Evolutionary conservation across 2,329 filamentous ascomycete species (phyloP).

Genomic region (Cladosporium cucumerinum): DNA sequence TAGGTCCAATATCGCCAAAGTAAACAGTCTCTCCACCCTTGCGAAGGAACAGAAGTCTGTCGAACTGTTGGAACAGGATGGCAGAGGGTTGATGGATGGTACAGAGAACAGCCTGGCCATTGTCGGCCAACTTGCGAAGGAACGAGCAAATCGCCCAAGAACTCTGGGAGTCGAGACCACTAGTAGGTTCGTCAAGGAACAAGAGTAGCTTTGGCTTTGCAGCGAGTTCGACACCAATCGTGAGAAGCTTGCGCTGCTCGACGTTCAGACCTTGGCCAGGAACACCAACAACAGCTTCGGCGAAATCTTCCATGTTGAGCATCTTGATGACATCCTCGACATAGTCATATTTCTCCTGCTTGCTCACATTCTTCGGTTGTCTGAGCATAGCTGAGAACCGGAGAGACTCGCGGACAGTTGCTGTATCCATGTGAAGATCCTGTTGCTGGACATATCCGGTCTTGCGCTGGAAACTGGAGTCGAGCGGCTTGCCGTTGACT

Average conservation of each 20-base stretch:
- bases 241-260: conserved; percentile 66
- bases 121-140: conserved; percentile 71
- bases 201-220: conserved; percentile 68
- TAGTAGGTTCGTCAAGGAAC: conserved; percentile 77
- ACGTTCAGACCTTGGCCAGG: conserved; percentile 60
- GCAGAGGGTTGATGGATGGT: conserved; percentile 90
- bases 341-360: conserved; percentile 61
- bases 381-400: conserved; percentile 63
- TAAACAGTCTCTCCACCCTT: conserved; percentile 78
- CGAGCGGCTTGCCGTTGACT: conserved; percentile 54
- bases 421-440: conserved; percentile 60
- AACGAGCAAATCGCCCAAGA: conserved; percentile 78
- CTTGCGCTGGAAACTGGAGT: conserved; percentile 59
- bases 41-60: conserved; percentile 74
- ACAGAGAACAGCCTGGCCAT: conserved; percentile 83
- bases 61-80: conserved; percentile 85
- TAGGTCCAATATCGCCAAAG: conserved; percentile 77
- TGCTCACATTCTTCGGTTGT: conserved; percentile 57
- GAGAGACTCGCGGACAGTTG: conserved; percentile 63
- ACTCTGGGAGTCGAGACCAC: conserved; percentile 67
- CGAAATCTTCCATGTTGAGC: conserved; percentile 63
- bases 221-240: conserved; percentile 60
- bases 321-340: conserved; percentile 63
- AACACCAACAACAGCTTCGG: conserved; percentile 62
- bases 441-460: conserved; percentile 65